phyloP scores from a whole-genome alignment of 208 protist species.

The Crithidia fasciculata region DNA sequence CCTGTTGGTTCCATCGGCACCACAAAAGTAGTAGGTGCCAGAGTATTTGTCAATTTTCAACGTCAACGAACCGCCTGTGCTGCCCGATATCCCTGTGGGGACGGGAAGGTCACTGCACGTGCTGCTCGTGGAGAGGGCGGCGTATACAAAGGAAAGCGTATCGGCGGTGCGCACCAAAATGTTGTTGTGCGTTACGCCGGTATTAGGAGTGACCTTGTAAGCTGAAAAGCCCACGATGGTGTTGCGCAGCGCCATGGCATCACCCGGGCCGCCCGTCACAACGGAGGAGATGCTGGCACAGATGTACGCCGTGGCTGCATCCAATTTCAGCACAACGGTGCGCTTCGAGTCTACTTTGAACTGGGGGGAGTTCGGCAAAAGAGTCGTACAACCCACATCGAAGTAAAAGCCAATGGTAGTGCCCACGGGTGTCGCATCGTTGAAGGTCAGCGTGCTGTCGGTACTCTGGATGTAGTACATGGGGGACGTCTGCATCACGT shows the following conservation, averaged over 20 bases:
- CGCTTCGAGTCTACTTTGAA: slow-evolving; percentile 18
- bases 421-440: slow-evolving; percentile 46
- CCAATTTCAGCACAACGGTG: slow-evolving; percentile 19
- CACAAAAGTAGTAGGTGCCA: too few species aligned
- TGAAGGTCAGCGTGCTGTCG: slow-evolving; percentile 35
- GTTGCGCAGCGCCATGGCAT: slow-evolving; percentile 22
- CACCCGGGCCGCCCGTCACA: slow-evolving; percentile 7
- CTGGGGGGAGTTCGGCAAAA: slow-evolving; percentile 7
- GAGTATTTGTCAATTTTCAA: too few species aligned
- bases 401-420: slow-evolving; percentile 48
- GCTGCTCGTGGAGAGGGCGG: too few species aligned
- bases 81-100: too few species aligned
- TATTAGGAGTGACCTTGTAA: too few species aligned
- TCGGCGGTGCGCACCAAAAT: too few species aligned
- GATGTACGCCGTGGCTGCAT: slow-evolving; percentile 25
- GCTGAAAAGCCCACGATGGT: too few species aligned
- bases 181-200: too few species aligned
- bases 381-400: slow-evolving; percentile 26
- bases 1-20: too few species aligned
- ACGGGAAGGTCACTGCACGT: too few species aligned
- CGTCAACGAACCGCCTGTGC: too few species aligned
- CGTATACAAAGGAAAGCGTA: too few species aligned
- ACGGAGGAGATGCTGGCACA: slow-evolving; percentile 47
- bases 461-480: slow-evolving; percentile 34
- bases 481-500: slow-evolving; percentile 34